These are phyloP conservation scores for Gynochthodes officinalis DNA, from an alignment of 257 asterid genomes.

Conservation along the genomic window DNA sequence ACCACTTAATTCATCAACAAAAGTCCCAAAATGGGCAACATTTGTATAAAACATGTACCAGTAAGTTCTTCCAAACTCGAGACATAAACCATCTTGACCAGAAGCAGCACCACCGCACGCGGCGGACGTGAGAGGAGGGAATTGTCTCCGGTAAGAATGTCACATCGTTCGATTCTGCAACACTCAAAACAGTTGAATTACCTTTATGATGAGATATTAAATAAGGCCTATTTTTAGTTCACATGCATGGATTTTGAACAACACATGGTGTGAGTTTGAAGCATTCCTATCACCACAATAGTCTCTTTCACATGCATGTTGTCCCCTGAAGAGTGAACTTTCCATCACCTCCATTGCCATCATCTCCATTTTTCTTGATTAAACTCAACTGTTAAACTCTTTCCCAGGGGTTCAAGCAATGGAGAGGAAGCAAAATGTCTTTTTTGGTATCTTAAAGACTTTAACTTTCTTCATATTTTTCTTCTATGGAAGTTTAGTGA, in stretches of 20 bases:
- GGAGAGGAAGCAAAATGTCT: constrained; percentile 28
- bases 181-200: background rate
- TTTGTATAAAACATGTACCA: constrained; percentile 6
- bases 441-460: constrained; percentile 1
- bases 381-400: constrained; percentile 6
- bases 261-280: constrained; percentile 42
- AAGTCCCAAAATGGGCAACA: constrained; percentile 23
- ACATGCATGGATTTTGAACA: constrained; percentile 46
- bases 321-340: constrained; percentile 37
- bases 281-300: constrained; percentile 23
- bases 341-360: constrained; percentile 20
- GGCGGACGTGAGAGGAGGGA: constrained; percentile 38
- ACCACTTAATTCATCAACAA: background rate
- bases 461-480: constrained; percentile 22
- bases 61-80: constrained; percentile 6
- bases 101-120: constrained; percentile 32
- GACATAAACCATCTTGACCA: background rate
- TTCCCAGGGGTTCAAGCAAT: constrained; percentile 27
- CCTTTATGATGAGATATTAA: constrained; percentile 3
- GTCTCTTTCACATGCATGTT: constrained; percentile 48
- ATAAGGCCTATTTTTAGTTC: constrained; percentile 17
- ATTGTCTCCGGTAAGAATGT: constrained; percentile 28
- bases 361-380: constrained; percentile 17
- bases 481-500: constrained; percentile 27
- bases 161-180: background rate